Percentiles rank a stretch among this genome's conserved stretches.
Evolutionary conservation across 345 rosid genomes (phyloP).

Genomic region (Salix udensis): DNA sequence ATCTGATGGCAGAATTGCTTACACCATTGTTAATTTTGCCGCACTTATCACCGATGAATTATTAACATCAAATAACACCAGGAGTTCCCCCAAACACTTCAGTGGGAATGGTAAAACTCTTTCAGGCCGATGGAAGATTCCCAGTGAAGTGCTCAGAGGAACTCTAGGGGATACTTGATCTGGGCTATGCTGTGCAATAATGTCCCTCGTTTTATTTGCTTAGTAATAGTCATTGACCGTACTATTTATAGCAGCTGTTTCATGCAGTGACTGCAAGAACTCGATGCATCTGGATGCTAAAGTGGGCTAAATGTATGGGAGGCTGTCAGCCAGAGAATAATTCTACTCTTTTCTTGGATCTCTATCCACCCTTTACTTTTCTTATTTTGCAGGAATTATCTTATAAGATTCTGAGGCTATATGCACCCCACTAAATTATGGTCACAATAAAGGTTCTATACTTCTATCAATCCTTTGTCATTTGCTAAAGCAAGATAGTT

Average conservation of each 20-base stretch:
- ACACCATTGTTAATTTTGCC: too few species aligned
- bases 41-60: too few species aligned
- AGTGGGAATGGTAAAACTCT: conserved; percentile 9
- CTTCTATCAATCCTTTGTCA: too few species aligned
- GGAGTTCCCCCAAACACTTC: conserved; percentile 67
- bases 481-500: too few species aligned
- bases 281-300: too few species aligned
- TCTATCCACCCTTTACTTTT: conserved; percentile 3
- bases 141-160: conserved; percentile 43
- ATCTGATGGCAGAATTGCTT: too few species aligned
- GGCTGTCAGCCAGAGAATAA: neutral
- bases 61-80: conserved; percentile 15
- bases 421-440: too few species aligned
- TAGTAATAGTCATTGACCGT: neutral
- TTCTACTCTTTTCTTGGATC: neutral
- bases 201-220: neutral
- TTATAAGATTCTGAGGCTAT: neutral
- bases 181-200: neutral
- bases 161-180: conserved; percentile 32
- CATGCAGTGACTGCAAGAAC: too few species aligned
- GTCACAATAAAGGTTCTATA: too few species aligned
- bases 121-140: neutral
- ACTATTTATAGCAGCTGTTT: neutral
- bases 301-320: neutral
- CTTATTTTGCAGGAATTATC: neutral